Percentiles rank a stretch among this genome's conserved stretches.
Evolutionary conservation across 192 early-diverging fungal species (phyloP).

Genomic region (Coemansia sp.): DNA sequence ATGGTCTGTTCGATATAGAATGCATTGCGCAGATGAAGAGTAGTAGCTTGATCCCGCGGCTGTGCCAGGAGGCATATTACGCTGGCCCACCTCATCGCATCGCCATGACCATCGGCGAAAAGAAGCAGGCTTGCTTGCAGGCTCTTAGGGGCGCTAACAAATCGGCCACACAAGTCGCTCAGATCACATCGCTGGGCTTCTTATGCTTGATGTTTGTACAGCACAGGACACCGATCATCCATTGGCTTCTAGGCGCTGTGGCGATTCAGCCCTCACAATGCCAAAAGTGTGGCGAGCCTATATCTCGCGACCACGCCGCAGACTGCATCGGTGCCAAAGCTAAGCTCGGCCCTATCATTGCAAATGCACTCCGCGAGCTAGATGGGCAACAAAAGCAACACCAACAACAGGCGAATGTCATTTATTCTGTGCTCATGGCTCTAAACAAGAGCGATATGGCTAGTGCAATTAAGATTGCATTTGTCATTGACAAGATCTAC

Average conservation of each 20-base stretch:
- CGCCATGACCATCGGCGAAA: background rate
- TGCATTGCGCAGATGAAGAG: background rate
- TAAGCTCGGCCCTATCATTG: background rate
- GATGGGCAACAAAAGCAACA: background rate
- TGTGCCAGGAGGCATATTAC: background rate
- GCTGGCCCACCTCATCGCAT: background rate
- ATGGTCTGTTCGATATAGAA: background rate
- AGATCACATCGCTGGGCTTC: background rate
- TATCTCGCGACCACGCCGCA: no score
- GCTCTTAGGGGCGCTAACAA: background rate
- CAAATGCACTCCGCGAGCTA: background rate
- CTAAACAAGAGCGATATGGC: no score
- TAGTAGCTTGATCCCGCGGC: background rate
- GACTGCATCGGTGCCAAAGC: no score
- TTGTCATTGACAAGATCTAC: background rate
- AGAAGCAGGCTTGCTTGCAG: background rate
- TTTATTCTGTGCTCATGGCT: background rate
- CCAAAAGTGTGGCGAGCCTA: background rate
- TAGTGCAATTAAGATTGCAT: background rate
- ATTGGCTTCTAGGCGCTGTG: slow-evolving; percentile 6
- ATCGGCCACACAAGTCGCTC: background rate
- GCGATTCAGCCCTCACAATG: background rate
- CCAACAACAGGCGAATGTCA: background rate
- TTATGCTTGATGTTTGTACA: background rate
- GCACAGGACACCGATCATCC: slow-evolving; percentile 5